Evolutionary conservation across 805 yeast genomes (phyloP).

Genomic region (Nakazawaea holstii): DNA sequence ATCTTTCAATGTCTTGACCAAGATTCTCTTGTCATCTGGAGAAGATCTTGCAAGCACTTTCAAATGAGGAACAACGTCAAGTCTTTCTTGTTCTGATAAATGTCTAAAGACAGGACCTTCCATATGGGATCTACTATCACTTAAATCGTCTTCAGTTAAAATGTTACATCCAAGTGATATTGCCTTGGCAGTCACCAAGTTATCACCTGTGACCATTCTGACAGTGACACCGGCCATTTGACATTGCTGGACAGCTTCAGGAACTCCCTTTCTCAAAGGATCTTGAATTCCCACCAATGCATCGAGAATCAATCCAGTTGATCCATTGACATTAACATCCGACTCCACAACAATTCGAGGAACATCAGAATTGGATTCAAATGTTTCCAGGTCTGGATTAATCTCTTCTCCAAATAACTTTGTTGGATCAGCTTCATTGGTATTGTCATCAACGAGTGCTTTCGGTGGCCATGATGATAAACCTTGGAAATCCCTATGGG

Average conservation of each 20-base stretch:
- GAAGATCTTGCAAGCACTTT: constrained; percentile 90
- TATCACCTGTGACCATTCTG: constrained; percentile 98
- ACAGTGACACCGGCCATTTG: constrained; percentile 89
- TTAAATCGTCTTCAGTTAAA: constrained; percentile 42
- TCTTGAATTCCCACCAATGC: constrained; percentile 91
- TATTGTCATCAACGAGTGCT: constrained; percentile 29
- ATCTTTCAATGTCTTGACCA: constrained; percentile 74
- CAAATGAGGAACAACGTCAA: constrained; percentile 60
- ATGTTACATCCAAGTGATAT: constrained; percentile 87
- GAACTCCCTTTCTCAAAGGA: constrained; percentile 87
- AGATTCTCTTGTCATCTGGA: constrained; percentile 88
- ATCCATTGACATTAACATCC: constrained; percentile 6
- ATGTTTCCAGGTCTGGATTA: constrained; percentile 16
- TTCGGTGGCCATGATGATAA: constrained; percentile 62
- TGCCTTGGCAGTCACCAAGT: constrained; percentile 84
- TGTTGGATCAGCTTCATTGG: constrained; percentile 37
- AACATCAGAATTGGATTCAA: constrained; percentile 10
- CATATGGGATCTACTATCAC: constrained; percentile 62
- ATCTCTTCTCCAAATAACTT: constrained; percentile 31
- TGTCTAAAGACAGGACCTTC: constrained; percentile 90
- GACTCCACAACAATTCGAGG: constrained; percentile 23
- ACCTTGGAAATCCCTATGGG: constrained; percentile 62
- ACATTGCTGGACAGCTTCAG: constrained; percentile 84
- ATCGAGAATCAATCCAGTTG: constrained; percentile 47
- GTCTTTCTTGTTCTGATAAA: constrained; percentile 51